These are phyloP conservation scores for Pseudotulostoma volvatum DNA, from an alignment of 495 filamentous ascomycete species.

Conservation along the genomic window DNA sequence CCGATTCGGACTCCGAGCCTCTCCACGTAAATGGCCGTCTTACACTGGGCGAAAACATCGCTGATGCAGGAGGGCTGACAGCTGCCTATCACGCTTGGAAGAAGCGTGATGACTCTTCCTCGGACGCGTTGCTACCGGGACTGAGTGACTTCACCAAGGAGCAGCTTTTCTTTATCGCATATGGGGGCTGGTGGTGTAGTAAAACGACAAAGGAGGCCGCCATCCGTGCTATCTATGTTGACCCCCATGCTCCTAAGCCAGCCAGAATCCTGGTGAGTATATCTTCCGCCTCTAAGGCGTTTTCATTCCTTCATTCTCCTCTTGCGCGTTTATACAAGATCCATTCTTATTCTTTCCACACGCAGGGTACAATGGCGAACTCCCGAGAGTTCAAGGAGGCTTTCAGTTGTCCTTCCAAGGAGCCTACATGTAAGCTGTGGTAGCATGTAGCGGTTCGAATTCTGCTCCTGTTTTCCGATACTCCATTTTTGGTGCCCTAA, in stretches of 20 bases:
- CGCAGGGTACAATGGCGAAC: conserved; percentile 45
- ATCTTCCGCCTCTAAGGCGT: no score
- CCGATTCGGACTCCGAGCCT: conserved; percentile 34
- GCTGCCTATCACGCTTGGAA: conserved; percentile 55
- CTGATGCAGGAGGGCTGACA: conserved; percentile 54
- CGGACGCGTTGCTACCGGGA: conserved; percentile 45
- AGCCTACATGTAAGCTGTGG: conserved; percentile 58
- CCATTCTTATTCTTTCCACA: not conserved
- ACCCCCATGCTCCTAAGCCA: conserved; percentile 47
- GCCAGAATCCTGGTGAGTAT: conserved; percentile 39
- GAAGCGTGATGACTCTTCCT: conserved; percentile 32
- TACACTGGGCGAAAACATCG: conserved; percentile 62
- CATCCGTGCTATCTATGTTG: conserved; percentile 38
- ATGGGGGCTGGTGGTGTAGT: conserved; percentile 52
- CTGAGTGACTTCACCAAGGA: conserved; percentile 48
- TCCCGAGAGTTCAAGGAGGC: conserved; percentile 50
- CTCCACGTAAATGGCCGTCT: conserved; percentile 51
- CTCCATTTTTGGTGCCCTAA: no score
- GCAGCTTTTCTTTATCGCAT: conserved; percentile 58
- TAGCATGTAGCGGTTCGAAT: no score
- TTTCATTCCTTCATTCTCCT: not conserved
- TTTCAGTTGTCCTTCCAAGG: conserved; percentile 45
- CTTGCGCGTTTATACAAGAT: not conserved
- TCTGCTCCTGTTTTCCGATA: no score
- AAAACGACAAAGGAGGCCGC: conserved; percentile 42